Evolutionary conservation across 192 early-diverging fungal genomes (phyloP).

Genomic region (Neocallimastix lanati): DNA sequence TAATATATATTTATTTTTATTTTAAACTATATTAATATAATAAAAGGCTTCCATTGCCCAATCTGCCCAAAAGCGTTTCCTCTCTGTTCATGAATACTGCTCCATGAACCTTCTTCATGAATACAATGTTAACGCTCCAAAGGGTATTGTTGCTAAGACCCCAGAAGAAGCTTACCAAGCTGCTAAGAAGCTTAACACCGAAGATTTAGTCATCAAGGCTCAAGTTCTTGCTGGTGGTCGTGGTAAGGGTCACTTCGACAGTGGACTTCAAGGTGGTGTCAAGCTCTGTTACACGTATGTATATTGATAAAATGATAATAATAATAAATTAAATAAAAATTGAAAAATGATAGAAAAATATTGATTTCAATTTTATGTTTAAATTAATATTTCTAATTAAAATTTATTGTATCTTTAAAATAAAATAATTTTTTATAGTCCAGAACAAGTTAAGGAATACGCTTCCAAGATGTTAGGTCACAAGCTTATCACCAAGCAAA

Average conservation of each 20-base stretch:
- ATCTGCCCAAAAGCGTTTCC: constrained; percentile 31
- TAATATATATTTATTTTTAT: too few relatives aligned
- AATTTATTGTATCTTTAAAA: too few relatives aligned
- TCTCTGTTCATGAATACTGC: constrained; percentile 94
- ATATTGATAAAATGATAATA: too few relatives aligned
- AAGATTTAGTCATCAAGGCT: constrained; percentile 44
- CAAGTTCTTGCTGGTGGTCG: constrained; percentile 97
- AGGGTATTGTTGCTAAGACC: constrained; percentile 74
- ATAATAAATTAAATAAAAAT: too few relatives aligned
- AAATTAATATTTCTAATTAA: too few relatives aligned
- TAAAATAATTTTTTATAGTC: too few relatives aligned
- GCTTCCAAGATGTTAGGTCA: constrained; percentile 92
- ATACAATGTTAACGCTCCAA: constrained; percentile 82
- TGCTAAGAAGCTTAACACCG: constrained; percentile 51
- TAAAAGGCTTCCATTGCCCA: background rate
- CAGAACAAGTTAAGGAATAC: constrained; percentile 68
- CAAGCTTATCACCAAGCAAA: constrained; percentile 97
- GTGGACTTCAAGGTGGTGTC: constrained; percentile 91
- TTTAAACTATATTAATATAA: too few relatives aligned
- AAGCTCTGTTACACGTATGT: constrained; percentile 76
- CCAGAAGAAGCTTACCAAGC: constrained; percentile 71
- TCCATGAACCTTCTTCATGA: constrained; percentile 79
- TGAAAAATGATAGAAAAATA: too few relatives aligned
- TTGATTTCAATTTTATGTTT: too few relatives aligned
- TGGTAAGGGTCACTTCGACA: constrained; percentile 93